Evolutionary conservation across 1,284 basidiomycete species (phyloP).

Genomic region (Cutaneotrichosporon sp.): DNA sequence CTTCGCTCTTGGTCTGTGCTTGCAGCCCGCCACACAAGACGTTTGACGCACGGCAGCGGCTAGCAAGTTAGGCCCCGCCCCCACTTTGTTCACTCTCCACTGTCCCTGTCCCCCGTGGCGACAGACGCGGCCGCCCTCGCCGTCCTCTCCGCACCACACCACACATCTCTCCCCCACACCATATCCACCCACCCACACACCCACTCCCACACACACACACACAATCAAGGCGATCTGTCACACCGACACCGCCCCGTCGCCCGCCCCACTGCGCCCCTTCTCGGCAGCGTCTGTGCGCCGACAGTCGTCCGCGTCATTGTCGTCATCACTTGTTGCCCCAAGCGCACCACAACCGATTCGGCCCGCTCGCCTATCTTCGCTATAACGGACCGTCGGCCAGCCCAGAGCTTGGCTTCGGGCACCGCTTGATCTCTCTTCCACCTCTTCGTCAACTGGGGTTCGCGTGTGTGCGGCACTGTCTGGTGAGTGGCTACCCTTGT

Average conservation of each 20-base stretch:
- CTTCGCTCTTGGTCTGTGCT: background rate
- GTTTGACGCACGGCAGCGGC: too few species aligned
- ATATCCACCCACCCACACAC: background rate
- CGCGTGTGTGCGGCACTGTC: background rate
- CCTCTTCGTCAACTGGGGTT: background rate
- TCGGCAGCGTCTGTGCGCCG: background rate
- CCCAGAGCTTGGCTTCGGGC: too few species aligned
- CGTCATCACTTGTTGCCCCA: slow-evolving; percentile 1
- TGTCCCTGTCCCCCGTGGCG: background rate
- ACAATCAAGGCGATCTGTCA: slow-evolving; percentile 2
- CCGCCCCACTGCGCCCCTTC: background rate
- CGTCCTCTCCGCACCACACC: background rate
- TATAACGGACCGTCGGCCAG: background rate
- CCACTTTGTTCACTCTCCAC: background rate
- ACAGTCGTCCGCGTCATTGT: background rate
- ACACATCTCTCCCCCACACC: background rate
- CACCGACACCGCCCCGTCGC: background rate
- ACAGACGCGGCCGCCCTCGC: background rate
- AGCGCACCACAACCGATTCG: background rate
- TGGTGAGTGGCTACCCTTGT: background rate
- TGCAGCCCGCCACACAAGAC: background rate
- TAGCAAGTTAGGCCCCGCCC: background rate
- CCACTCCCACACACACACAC: background rate
- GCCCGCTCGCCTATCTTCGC: background rate
- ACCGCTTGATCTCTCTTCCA: background rate